Conservation (phyloP, 352 stramenopile species). For the Pseudoperonospora humuli region DNA sequence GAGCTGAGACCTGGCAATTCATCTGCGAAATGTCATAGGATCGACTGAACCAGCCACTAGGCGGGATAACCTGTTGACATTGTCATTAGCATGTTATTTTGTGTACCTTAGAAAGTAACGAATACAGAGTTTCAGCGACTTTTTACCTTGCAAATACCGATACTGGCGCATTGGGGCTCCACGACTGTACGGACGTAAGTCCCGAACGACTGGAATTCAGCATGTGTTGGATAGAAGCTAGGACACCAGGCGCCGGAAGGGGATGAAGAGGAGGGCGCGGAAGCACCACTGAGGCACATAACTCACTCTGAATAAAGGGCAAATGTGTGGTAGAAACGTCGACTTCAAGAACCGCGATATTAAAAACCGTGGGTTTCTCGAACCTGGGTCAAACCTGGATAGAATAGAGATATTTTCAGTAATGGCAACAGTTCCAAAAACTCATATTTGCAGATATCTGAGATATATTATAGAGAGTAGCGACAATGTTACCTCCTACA, state of each 20-base stretch:
- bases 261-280: conserved; percentile 4
- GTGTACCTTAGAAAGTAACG: too few species aligned
- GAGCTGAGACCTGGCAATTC: conserved; percentile 40
- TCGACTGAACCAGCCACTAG: conserved; percentile 66
- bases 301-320: not conserved
- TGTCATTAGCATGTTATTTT: not conserved
- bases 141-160: conserved; percentile 88
- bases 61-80: conserved; percentile 45
- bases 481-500: too few species aligned
- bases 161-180: conserved; percentile 58
- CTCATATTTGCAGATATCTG: too few species aligned
- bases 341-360: too few species aligned
- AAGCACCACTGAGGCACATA: conserved; percentile 17
- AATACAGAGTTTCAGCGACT: too few species aligned
- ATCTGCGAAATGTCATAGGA: conserved; percentile 53
- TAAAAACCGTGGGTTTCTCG: too few species aligned
- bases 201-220: conserved; percentile 82
- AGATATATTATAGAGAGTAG: too few species aligned
- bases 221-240: conserved; percentile 74
- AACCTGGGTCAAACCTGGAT: too few species aligned
- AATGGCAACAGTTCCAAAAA: not conserved
- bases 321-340: conserved; percentile 6
- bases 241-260: conserved; percentile 54
- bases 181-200: conserved; percentile 81
- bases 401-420: too few species aligned